Conservation (phyloP, 202 grass and related monocot genomes). For the Eragrostis tef region DNA sequence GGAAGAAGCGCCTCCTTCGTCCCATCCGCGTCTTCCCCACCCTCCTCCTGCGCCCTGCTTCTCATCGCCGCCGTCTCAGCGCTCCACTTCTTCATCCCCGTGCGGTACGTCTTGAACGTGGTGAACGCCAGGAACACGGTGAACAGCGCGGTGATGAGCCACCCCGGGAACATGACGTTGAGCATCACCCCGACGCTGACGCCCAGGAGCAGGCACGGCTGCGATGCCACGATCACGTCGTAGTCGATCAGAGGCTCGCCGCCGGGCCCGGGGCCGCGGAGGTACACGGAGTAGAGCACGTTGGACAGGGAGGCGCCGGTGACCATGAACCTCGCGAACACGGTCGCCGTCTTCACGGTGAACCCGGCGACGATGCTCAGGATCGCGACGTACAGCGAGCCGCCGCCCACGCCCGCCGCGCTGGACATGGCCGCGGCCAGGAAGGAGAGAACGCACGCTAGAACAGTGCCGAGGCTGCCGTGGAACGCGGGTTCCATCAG, state of each 20-base stretch:
- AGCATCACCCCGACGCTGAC: constrained; percentile 60
- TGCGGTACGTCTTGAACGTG: constrained; percentile 60
- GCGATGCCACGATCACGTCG: constrained; percentile 54
- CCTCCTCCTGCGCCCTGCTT: background rate
- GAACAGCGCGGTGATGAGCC: constrained; percentile 61
- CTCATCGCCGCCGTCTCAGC: constrained; percentile 25
- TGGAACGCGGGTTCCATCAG: background rate
- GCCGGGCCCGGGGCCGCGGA: background rate
- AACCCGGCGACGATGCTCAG: constrained; percentile 57
- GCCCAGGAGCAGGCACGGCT: constrained; percentile 65
- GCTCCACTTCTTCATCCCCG: constrained; percentile 43
- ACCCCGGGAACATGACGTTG: constrained; percentile 67
- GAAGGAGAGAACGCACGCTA: constrained; percentile 59
- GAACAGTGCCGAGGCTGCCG: constrained; percentile 1
- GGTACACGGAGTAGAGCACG: constrained; percentile 55
- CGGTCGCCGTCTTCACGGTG: constrained; percentile 58
- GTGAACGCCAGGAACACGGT: constrained; percentile 54
- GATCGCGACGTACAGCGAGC: constrained; percentile 69
- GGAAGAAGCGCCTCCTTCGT: constrained; percentile 6
- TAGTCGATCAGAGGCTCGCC: constrained; percentile 56
- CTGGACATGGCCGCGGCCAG: constrained; percentile 63
- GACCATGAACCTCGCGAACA: constrained; percentile 71
- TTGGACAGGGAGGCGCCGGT: constrained; percentile 54
- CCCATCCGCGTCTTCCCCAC: background rate
- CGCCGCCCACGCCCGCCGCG: constrained; percentile 62